Evolutionary conservation across 1,284 basidiomycete genomes (phyloP).

Genomic region (Xerocomus amazonicus): DNA sequence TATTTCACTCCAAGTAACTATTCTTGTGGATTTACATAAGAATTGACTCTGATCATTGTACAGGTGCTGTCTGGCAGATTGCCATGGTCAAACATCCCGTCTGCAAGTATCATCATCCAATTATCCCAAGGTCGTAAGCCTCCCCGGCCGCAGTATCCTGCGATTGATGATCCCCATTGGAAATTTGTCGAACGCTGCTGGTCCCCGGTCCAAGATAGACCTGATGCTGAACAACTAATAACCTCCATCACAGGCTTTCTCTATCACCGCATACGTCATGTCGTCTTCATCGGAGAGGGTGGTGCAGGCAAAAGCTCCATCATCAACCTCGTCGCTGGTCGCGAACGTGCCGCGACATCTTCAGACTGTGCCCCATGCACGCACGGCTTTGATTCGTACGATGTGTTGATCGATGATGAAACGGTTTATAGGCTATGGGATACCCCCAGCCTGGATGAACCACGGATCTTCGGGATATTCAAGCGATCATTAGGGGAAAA

Average conservation of each 20-base stretch:
- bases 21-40: too few species aligned
- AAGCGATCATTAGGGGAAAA: background rate
- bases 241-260: constrained; percentile 8
- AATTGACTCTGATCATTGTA: too few species aligned
- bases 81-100: too few species aligned
- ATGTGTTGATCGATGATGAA: constrained; percentile 10
- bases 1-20: too few species aligned
- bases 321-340: constrained; percentile 25
- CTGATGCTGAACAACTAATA: too few species aligned
- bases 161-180: too few species aligned
- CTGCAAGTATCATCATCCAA: too few species aligned
- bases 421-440: constrained; percentile 24
- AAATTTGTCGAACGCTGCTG: too few species aligned
- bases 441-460: constrained; percentile 28
- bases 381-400: constrained; percentile 10
- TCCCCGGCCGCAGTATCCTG: too few species aligned
- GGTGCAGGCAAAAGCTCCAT: constrained; percentile 28
- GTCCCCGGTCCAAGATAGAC: too few species aligned
- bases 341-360: constrained; percentile 7
- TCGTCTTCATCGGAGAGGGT: constrained; percentile 30
- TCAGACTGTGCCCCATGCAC: constrained; percentile 22
- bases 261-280: constrained; percentile 8
- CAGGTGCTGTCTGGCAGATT: too few species aligned
- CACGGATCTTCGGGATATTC: constrained; percentile 10
- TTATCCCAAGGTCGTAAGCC: too few species aligned